Evolutionary conservation across 768 basidiomycete genomes (phyloP).

Genomic region (Roridomyces roridus): DNA sequence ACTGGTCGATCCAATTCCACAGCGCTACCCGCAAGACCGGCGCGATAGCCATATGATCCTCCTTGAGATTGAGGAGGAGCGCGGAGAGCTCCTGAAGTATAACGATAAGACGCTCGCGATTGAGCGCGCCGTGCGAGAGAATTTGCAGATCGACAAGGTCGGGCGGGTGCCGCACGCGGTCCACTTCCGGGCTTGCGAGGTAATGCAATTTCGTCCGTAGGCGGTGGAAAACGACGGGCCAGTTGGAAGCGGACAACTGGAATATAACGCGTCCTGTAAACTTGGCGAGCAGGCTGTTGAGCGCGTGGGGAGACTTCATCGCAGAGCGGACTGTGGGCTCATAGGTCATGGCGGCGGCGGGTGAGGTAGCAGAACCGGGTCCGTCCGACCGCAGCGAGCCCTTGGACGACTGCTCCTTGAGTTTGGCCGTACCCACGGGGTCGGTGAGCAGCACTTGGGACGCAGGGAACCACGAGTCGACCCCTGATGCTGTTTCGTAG

Average conservation of each 20-base stretch:
- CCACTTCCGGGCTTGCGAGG: slow-evolving; percentile 48
- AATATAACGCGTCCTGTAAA: slow-evolving; percentile 83
- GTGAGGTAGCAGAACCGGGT: slow-evolving; percentile 47
- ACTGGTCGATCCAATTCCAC: slow-evolving; percentile 90
- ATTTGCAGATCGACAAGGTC: slow-evolving; percentile 81
- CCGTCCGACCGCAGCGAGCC: not conserved
- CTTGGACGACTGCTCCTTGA: not conserved
- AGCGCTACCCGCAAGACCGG: slow-evolving; percentile 76
- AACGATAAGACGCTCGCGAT: slow-evolving; percentile 69
- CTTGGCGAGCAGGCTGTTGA: slow-evolving; percentile 70
- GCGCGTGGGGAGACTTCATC: slow-evolving; percentile 56
- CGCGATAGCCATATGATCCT: slow-evolving; percentile 75
- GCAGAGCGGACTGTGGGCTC: slow-evolving; percentile 70
- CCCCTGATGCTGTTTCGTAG: slow-evolving; percentile 67
- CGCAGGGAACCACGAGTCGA: slow-evolving; percentile 51
- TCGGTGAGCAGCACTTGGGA: not conserved
- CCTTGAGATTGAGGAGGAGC: slow-evolving; percentile 82
- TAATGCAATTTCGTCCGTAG: slow-evolving; percentile 72
- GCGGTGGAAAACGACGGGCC: slow-evolving; percentile 76
- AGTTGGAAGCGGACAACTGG: slow-evolving; percentile 88
- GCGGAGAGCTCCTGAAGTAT: slow-evolving; percentile 84
- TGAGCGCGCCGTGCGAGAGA: slow-evolving; percentile 78
- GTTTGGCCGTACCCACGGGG: slow-evolving; percentile 18
- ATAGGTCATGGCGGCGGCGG: slow-evolving; percentile 47
- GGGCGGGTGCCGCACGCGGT: slow-evolving; percentile 43